Evolutionary conservation across 2,329 filamentous ascomycete species (phyloP), one percentile per base, ranked within the genome.

Genomic region (Fusarium haematococcum): DNA sequence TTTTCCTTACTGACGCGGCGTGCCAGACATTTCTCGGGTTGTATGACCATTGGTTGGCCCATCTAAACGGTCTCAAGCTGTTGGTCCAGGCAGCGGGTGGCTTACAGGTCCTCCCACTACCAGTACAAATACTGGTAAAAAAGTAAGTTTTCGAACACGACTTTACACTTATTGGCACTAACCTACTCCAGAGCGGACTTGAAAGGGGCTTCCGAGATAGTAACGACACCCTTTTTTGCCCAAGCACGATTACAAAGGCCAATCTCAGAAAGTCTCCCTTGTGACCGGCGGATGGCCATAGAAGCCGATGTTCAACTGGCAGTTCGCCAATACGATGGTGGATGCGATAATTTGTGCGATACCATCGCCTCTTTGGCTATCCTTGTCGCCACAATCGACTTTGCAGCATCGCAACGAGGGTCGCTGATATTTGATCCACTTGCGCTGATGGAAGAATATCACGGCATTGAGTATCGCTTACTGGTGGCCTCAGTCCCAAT

Each of bases 1-100:
- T 45, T 6, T 16, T 5, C 25, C 8, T 39, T 59, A 37, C 56
- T 37, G 5, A 20, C 11, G 11, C 11, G 7, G 43, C 18, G 5
- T 13, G 13, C 16, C 1, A 67, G 65, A 32, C 45, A 10, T 63
- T 45, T 39, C 18, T 67, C 6, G 59, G 59, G 1, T 6, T 67
- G 6, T 39, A 67, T 4, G 48, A 67, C 11, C 45, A 67, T 13
- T 67, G 65, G 65, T 57, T 37, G 30, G n/a, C 59, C 5, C 65
- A 67, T 37, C 14, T 67, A 6, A 67, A 63, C 9, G 64, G 58
- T 4, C 58, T 61, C n/a, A 52, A 65, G 33, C 13, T 33, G 4
- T 43, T 65, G 20, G 33, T 61, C 7, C 14, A 52, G 9, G 25
- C 14, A 13, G 41, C 25, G 13, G 63, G 56, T 9, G 63, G 63